Evolutionary conservation across 768 basidiomycete species (phyloP).

Genomic region (Auricularia heimuer): DNA sequence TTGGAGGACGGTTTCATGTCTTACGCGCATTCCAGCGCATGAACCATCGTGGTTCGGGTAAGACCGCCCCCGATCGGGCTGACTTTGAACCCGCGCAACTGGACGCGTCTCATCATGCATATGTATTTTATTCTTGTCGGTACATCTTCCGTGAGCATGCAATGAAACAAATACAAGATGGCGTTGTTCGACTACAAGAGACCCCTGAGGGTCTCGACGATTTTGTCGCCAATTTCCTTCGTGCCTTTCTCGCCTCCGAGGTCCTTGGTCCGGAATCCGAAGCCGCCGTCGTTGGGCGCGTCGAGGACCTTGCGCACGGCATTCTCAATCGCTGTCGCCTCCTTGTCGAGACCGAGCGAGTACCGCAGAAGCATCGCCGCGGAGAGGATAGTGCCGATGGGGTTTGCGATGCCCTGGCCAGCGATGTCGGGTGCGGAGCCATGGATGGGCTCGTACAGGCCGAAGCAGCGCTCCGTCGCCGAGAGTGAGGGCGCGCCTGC

Average conservation of each 20-base stretch:
- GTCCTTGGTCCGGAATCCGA: slow-evolving; percentile 76
- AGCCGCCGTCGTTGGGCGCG: slow-evolving; percentile 52
- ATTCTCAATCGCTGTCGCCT: slow-evolving; percentile 76
- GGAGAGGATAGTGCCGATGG: slow-evolving; percentile 89
- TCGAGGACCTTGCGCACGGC: slow-evolving; percentile 92
- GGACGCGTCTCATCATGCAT: background rate
- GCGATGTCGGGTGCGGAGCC: slow-evolving; percentile 94
- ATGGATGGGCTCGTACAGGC: slow-evolving; percentile 96
- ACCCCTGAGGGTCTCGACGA: slow-evolving; percentile 61
- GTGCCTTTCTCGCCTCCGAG: slow-evolving; percentile 73
- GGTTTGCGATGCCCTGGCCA: slow-evolving; percentile 89
- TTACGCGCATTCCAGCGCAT: too few species aligned
- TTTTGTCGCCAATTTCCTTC: slow-evolving; percentile 70
- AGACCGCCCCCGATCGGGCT: background rate
- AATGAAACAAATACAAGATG: background rate
- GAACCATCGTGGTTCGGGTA: too few species aligned
- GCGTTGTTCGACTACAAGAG: slow-evolving; percentile 29
- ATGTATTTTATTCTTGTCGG: background rate
- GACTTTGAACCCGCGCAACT: background rate
- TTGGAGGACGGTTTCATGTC: too few species aligned
- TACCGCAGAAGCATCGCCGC: slow-evolving; percentile 90
- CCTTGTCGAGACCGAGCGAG: slow-evolving; percentile 79
- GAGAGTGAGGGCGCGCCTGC: slow-evolving; percentile 68
- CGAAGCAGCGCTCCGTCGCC: slow-evolving; percentile 47
- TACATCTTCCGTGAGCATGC: background rate